Base-by-base conservation (phyloP, 257 asterid species). In the Mentha longifolia region DNA sequence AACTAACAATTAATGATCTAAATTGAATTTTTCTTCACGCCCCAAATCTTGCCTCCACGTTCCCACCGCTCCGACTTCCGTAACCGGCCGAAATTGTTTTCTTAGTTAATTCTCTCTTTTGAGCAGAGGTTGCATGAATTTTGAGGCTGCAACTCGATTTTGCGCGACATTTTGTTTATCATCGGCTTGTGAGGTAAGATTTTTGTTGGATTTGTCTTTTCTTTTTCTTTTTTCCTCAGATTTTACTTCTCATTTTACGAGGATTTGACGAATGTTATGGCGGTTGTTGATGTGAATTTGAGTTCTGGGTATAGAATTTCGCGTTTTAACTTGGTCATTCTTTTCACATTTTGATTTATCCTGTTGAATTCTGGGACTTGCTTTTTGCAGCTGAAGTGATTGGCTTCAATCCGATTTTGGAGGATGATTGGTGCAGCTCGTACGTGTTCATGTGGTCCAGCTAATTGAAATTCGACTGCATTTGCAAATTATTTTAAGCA, bases 151-250 rank as follows among this genome's bases (percentile, higher is more conserved):
- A 62, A 33, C 76, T 71, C 51, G 57, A 68, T 33, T 74, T 62
- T 8, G 13, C 74, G 59, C 9, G 77, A 19, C 55, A 61, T 39
- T 50, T 63, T 62, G 66, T 46, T 61, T 22, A 5, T 37, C 13
- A 22, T 54, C 35, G 61, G 57, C 55, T 9, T 73, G 41, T 30
- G 4, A 79, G 82, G 82, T 79, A 61, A 79, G 72, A 49, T 9
- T 25, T 56, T 51, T 47, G 33, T 51, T 50, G 54, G 63, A 25
- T 33, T 4, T 73, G 33, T 50, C 6, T 22, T 67, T 43, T 51
- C 39, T n/a, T n/a, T n/a, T n/a, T n/a, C n/a, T n/a, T n/a, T n/a
- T n/a, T n/a, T n/a, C n/a, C n/a, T 72, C 42, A 49, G 39, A 33
- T 19, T 45, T 19, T 17, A 2, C 30, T 42, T 46, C 65, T 71